Base-by-base conservation (phyloP, 805 yeast species). In the Cyberlindnera bimundalis region DNA sequence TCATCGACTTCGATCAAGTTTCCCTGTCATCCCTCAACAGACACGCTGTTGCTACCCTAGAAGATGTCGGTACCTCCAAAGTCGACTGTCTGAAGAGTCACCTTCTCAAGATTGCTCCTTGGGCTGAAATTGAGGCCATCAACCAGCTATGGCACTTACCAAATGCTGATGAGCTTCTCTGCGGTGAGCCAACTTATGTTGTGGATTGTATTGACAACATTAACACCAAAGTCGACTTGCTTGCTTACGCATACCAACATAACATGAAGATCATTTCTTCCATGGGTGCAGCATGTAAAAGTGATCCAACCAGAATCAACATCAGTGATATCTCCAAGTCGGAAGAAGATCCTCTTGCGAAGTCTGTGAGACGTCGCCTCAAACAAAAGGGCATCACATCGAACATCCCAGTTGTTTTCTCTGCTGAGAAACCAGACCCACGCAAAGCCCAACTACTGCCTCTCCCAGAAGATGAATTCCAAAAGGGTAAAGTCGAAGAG, bases 281-380 rank as follows among this genome's bases (percentile, higher is more conserved):
- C 1, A 95, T 95, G 79, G 99, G 99, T 20, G 98, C 99, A 1
- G 96, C 96, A 5, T 84, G 96, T 52, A 93, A 93, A 61, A 83
- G 95, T 38, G 99, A 93, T 59, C 95, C 98, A 11, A 83, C 97
- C 3, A 72, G 98, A 55, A 78, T 93, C 42, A 85, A 88, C 58
- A 74, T 93, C 30, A 89, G 89, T 25, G 99, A 93, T 63, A 78
- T 93, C 39, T 81, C 95, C 25, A 77, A 76, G 38, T 86, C 99
- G 0, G 91, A 85, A 55, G 99, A 93, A 62, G 99, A 93, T 62
- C 93, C 97, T 6, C 69, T 93, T 43, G 86, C 96, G 12, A 76
- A 95, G 47, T 68, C 91, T 0, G 95, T 89, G 5, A 76, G 99
- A 59, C 75, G 96, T 53, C 76, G 89, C 54, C 72, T 93, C 52